These are phyloP conservation scores for Tylopilus intermedius DNA, from an alignment of 768 basidiomycete genomes.

Conservation along the genomic window DNA sequence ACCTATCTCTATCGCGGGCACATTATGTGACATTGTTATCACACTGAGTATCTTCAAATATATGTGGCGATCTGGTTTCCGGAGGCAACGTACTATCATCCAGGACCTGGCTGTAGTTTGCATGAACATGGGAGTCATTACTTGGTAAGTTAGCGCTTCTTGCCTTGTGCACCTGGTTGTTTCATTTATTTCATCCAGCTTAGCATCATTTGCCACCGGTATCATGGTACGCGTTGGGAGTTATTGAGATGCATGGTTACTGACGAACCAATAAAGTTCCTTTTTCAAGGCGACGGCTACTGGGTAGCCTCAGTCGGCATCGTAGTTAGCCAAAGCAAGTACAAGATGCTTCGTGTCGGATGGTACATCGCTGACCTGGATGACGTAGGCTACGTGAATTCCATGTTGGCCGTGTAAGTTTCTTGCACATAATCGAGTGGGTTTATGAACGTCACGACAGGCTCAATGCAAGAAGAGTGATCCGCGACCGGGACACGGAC, in stretches of 20 bases:
- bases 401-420: conserved; percentile 14
- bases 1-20: conserved; percentile 1
- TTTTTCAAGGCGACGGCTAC: background rate
- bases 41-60: conserved; percentile 8
- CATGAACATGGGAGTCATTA: conserved; percentile 11
- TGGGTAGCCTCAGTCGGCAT: conserved; percentile 6
- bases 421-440: background rate
- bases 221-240: background rate
- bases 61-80: conserved; percentile 13
- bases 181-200: background rate
- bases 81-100: conserved; percentile 1
- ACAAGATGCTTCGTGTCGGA: too few relatives aligned
- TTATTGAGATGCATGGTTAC: too few relatives aligned
- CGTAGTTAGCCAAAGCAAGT: conserved; percentile 6
- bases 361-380: background rate
- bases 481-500: conserved; percentile 5
- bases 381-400: conserved; percentile 10
- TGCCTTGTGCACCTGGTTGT: background rate
- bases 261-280: background rate
- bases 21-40: conserved; percentile 9
- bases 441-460: background rate
- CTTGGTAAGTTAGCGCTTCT: conserved; percentile 2
- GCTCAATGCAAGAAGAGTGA: conserved; percentile 8
- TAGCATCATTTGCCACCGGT: background rate
- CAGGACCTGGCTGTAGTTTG: conserved; percentile 12